Percentiles rank a stretch among this genome's conserved stretches.
phyloP scores from a whole-genome alignment of 73 alveolate genomes.

The Paramecium bursaria region DNA sequence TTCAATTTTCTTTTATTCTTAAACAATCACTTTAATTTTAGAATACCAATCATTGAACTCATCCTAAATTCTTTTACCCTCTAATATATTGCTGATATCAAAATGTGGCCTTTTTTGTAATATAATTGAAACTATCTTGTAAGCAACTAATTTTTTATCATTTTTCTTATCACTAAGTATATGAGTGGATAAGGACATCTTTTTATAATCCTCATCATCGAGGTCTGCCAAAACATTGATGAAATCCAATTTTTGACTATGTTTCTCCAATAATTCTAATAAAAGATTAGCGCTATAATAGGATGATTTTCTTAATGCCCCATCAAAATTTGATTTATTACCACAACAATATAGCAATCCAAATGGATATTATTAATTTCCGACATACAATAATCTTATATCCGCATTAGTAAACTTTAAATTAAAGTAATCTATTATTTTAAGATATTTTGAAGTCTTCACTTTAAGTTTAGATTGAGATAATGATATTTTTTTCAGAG shows the following conservation, averaged over 20 bases:
- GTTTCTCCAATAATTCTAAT: constrained; percentile 11
- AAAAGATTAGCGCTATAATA: constrained; percentile 37
- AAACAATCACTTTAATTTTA: background rate
- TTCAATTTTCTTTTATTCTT: background rate
- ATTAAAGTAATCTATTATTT: constrained; percentile 13
- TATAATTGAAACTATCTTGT: background rate
- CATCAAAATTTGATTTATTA: constrained; percentile 55
- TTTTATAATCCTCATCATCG: constrained; percentile 49
- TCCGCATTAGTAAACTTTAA: background rate
- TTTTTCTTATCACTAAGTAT: constrained; percentile 24
- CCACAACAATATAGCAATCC: constrained; percentile 52
- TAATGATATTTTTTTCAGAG: constrained; percentile 20
- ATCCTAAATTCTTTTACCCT: constrained; percentile 9
- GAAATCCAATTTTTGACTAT: background rate
- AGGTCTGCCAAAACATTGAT: constrained; percentile 47
- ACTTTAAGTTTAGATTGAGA: constrained; percentile 35
- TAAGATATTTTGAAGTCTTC: constrained; percentile 37
- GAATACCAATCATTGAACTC: constrained; percentile 9
- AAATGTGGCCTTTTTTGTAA: constrained; percentile 44
- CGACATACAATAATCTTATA: constrained; percentile 11
- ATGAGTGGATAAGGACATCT: constrained; percentile 25
- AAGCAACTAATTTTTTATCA: constrained; percentile 46
- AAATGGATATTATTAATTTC: constrained; percentile 38
- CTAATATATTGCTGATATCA: background rate
- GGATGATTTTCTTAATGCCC: constrained; percentile 35